A percentile compares a stretch with the other conserved stretches of the same genome.
Evolutionary conservation across 2,329 filamentous ascomycete genomes (phyloP).

Genomic region (Apiospora phragmitis): DNA sequence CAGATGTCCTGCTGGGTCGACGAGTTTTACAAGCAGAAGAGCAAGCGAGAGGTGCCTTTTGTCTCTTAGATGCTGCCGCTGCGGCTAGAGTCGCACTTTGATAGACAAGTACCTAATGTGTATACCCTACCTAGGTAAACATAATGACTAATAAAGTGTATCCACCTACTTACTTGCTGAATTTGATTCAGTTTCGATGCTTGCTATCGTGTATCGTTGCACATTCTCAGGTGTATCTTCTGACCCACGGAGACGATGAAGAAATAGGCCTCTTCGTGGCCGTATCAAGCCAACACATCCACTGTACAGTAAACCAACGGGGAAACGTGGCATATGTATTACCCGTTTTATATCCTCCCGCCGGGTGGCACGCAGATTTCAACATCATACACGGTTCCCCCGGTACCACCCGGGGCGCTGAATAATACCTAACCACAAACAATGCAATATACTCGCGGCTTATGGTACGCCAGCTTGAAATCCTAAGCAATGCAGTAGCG

Average conservation of each 20-base stretch:
- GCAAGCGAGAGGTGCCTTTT: constrained; percentile 7
- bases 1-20: constrained; percentile 56
- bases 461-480: no score
- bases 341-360: background rate
- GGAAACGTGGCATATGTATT: background rate
- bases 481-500: background rate
- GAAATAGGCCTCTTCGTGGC: background rate
- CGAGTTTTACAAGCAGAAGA: constrained; percentile 44
- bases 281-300: background rate
- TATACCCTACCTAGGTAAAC: background rate
- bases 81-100: background rate
- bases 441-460: background rate
- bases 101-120: background rate
- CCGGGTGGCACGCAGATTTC: background rate
- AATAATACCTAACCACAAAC: background rate
- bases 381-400: background rate
- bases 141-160: background rate
- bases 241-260: background rate
- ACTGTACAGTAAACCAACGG: background rate
- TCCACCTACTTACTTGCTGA: background rate
- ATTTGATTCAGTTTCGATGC: background rate
- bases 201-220: background rate
- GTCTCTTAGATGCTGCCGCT: background rate
- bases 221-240: background rate
- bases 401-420: background rate